Percentiles rank a stretch among this genome's conserved stretches.
Conservation (phyloP, 2,329 filamentous ascomycete species). For the Lachnellula subtilissima region DNA sequence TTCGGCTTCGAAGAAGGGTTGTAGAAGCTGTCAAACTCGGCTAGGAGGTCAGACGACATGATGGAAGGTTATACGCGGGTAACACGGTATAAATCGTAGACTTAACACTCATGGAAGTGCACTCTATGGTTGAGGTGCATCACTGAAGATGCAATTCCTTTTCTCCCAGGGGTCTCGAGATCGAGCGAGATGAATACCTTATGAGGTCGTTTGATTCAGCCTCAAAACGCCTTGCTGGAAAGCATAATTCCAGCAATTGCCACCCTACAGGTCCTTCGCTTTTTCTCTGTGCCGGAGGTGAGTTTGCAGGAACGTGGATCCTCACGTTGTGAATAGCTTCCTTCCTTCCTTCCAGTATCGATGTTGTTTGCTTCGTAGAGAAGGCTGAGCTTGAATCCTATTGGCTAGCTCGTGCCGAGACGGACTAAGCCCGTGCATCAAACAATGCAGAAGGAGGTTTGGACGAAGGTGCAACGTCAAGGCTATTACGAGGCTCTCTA, state of each 20-base stretch:
- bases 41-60: conserved; percentile 64
- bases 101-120: neutral
- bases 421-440: neutral
- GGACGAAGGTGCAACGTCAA: neutral
- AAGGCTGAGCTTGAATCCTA: conserved; percentile 8
- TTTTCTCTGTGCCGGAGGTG: too few species aligned
- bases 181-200: neutral
- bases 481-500: neutral
- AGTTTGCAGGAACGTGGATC: neutral
- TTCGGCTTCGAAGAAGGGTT: conserved; percentile 26
- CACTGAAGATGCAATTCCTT: neutral
- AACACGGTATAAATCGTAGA: neutral
- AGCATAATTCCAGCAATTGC: neutral
- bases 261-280: neutral
- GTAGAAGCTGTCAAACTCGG: conserved; percentile 53
- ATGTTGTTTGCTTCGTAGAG: neutral
- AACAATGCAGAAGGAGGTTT: neutral
- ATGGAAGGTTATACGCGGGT: neutral
- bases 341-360: neutral
- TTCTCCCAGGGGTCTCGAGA: neutral
- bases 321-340: neutral
- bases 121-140: neutral
- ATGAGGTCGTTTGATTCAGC: neutral
- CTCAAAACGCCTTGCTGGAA: neutral
- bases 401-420: neutral